phyloP scores from a whole-genome alignment of 176 grass and related monocot genomes.

The Triticum urartu region DNA sequence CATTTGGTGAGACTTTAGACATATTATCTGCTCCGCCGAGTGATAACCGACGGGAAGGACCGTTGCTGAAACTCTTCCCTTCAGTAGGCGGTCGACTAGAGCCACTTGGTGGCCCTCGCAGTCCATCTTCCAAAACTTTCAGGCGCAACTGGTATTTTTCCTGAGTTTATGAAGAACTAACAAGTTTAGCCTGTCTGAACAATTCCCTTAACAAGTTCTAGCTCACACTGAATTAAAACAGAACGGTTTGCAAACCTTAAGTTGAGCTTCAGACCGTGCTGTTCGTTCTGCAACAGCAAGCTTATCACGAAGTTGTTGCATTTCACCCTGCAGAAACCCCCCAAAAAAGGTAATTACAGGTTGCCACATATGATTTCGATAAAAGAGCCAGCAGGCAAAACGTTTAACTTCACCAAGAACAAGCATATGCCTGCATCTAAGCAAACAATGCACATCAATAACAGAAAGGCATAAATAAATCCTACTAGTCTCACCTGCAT shows the following conservation, averaged over 20 bases:
- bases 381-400: conserved; percentile 1
- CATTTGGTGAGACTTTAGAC: conserved; percentile 74
- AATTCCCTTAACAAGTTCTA: conserved; percentile 25
- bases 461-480: conserved; percentile 33
- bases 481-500: conserved; percentile 57
- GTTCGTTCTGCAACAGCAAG: conserved; percentile 86
- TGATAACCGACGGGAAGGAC: conserved; percentile 78
- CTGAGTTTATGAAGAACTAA: conserved; percentile 38
- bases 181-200: conserved; percentile 20
- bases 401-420: background rate
- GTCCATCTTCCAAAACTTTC: conserved; percentile 97
- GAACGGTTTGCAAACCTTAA: conserved; percentile 61
- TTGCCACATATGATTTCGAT: background rate
- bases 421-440: conserved; percentile 7
- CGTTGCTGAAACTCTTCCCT: conserved; percentile 80
- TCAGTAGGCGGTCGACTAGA: conserved; percentile 61
- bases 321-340: conserved; percentile 66
- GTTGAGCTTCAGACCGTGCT: conserved; percentile 87
- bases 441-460: background rate
- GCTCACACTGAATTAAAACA: conserved; percentile 3
- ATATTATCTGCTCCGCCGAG: conserved; percentile 86
- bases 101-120: conserved; percentile 69
- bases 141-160: conserved; percentile 92
- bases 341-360: conserved; percentile 16
- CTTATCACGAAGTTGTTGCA: conserved; percentile 92